Percentiles rank a stretch among this genome's conserved stretches.
phyloP scores from a whole-genome alignment of 2,329 filamentous ascomycete genomes.

The Colletotrichum tamarilloi region DNA sequence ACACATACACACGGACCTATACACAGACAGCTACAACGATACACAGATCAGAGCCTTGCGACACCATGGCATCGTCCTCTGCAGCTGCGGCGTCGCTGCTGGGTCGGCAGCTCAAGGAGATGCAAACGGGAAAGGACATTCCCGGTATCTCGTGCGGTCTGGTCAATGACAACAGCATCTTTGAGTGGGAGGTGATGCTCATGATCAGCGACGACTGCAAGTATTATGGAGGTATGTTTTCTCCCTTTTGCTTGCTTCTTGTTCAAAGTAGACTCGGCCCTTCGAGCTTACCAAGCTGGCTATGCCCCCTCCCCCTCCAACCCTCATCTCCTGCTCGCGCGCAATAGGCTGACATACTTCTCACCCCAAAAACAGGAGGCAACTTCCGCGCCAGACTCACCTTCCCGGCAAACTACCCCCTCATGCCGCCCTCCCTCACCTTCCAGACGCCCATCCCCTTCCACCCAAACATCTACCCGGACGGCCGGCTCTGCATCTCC shows the following conservation, averaged over 20 bases:
- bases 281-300: too few relatives aligned
- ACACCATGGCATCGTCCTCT: conserved; percentile 53
- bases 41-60: not conserved
- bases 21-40: not conserved
- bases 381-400: conserved; percentile 88
- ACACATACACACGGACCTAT: not conserved
- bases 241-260: too few relatives aligned
- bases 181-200: conserved; percentile 98
- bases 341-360: not conserved
- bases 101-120: conserved; percentile 88
- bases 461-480: conserved; percentile 93
- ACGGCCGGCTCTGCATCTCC: conserved; percentile 93
- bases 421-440: conserved; percentile 86
- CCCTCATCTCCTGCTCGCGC: not conserved
- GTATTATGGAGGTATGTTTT: conserved; percentile 78
- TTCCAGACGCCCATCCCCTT: conserved; percentile 87
- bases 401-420: conserved; percentile 89
- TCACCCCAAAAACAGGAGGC: conserved; percentile 69
- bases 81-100: conserved; percentile 79
- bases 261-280: too few relatives aligned
- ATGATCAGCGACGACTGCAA: conserved; percentile 97
- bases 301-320: not conserved
- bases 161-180: conserved; percentile 85
- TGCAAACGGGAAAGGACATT: conserved; percentile 91
- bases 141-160: conserved; percentile 95